phyloP scores from a whole-genome alignment of 2,329 filamentous ascomycete genomes.

The Geosmithia putterillii region DNA sequence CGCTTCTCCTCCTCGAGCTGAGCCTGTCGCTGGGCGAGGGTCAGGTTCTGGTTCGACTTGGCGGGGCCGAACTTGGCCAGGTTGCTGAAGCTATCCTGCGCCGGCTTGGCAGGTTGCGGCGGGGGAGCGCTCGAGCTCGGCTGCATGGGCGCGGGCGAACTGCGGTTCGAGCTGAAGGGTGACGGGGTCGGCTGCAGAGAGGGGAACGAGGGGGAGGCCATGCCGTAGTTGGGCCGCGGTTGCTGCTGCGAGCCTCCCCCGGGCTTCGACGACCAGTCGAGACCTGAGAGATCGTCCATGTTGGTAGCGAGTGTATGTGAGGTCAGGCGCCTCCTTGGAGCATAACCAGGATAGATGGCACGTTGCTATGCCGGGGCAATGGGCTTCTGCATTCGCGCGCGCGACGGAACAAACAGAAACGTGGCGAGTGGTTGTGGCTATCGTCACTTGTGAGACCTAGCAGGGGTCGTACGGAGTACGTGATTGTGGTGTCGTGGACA shows the following conservation, averaged over 20 bases:
- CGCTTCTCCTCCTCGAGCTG: slow-evolving; percentile 52
- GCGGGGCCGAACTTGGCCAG: slow-evolving; percentile 48
- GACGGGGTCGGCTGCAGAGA: slow-evolving; percentile 44
- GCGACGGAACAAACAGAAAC: too few species aligned
- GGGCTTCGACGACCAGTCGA: slow-evolving; percentile 44
- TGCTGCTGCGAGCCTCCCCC: slow-evolving; percentile 19
- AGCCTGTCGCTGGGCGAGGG: slow-evolving; percentile 65
- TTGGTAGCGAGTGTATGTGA: slow-evolving; percentile 10
- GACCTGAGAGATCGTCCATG: slow-evolving; percentile 51
- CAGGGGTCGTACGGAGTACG: too few species aligned
- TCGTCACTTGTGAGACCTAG: too few species aligned
- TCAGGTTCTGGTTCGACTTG: slow-evolving; percentile 57
- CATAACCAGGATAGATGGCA: neutral
- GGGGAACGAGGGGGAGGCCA: slow-evolving; percentile 32
- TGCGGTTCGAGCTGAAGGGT: slow-evolving; percentile 40
- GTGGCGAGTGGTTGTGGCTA: too few species aligned
- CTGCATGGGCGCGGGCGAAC: slow-evolving; percentile 32
- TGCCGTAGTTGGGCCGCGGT: too few species aligned
- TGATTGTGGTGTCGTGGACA: too few species aligned
- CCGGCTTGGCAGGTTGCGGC: slow-evolving; percentile 33
- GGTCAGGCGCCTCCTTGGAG: slow-evolving; percentile 1
- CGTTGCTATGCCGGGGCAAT: neutral
- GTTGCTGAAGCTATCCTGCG: slow-evolving; percentile 66
- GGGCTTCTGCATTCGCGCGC: neutral
- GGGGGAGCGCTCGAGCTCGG: slow-evolving; percentile 16